Evolutionary conservation across 2,329 filamentous ascomycete genomes (phyloP).

Genomic region (Zalaria sp.): DNA sequence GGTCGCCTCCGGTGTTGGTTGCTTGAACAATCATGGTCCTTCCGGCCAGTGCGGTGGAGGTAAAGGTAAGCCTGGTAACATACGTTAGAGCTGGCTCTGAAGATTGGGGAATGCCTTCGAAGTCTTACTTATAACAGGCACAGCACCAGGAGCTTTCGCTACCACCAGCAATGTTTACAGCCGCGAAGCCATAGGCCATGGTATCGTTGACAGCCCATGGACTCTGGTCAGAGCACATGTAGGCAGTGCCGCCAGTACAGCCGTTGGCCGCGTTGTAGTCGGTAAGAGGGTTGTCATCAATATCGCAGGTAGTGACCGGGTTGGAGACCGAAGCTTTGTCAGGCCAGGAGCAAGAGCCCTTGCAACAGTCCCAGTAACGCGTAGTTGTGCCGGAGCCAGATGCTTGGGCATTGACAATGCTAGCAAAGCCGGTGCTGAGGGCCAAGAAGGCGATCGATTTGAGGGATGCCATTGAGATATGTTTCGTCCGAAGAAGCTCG

Average conservation of each 20-base stretch:
- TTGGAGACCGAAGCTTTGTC: conserved; percentile 39
- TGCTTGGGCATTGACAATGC: conserved; percentile 9
- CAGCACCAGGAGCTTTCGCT: conserved; percentile 52
- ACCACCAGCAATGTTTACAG: conserved; percentile 40
- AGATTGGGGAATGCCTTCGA: no score
- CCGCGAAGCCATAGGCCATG: conserved; percentile 50
- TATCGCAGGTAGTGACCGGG: conserved; percentile 41
- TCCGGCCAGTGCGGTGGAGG: conserved; percentile 37
- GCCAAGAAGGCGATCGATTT: conserved; percentile 11
- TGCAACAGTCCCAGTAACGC: conserved; percentile 51
- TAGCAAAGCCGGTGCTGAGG: conserved; percentile 11
- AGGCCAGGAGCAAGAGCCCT: conserved; percentile 50
- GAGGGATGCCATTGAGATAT: conserved; percentile 7
- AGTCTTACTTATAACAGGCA: conserved; percentile 41
- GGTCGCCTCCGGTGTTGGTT: conserved; percentile 47
- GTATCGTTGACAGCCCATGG: conserved; percentile 47
- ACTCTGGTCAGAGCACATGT: conserved; percentile 46
- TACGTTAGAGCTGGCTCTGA: background rate
- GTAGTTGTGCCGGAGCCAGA: conserved; percentile 20
- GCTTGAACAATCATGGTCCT: conserved; percentile 52
- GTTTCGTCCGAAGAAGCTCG: background rate
- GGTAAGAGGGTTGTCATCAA: conserved; percentile 39
- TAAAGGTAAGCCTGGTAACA: conserved; percentile 36
- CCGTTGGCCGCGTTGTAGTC: conserved; percentile 35
- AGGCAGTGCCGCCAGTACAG: conserved; percentile 45